Evolutionary conservation across 257 asterid genomes (phyloP).

Genomic region (Echites panduratus): DNA sequence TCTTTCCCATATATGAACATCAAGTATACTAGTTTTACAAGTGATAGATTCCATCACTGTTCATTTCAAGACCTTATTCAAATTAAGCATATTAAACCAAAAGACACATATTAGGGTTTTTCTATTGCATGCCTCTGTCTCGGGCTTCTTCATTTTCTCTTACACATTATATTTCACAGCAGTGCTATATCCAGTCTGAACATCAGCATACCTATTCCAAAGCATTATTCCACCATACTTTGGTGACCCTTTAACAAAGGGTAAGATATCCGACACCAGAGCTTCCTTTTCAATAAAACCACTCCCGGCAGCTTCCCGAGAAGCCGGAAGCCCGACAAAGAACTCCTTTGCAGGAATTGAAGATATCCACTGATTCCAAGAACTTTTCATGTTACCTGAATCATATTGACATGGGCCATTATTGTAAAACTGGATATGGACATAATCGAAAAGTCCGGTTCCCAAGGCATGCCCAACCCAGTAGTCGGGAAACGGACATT

Average conservation of each 20-base stretch:
- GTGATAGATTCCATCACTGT: too few relatives aligned
- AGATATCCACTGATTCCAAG: conserved; percentile 21
- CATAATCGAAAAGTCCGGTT: conserved; percentile 21
- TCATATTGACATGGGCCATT: conserved; percentile 12
- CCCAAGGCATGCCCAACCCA: conserved; percentile 1
- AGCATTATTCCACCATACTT: conserved; percentile 28
- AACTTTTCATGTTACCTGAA: conserved; percentile 8
- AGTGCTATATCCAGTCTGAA: conserved; percentile 15
- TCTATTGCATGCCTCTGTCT: too few relatives aligned
- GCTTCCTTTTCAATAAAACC: conserved; percentile 20
- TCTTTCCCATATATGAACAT: too few relatives aligned
- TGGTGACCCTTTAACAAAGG: conserved; percentile 12
- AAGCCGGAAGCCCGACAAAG: conserved; percentile 16
- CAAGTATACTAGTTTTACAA: too few relatives aligned
- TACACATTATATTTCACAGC: conserved; percentile 17
- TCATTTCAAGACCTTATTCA: too few relatives aligned
- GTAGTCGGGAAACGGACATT: conserved; percentile 15
- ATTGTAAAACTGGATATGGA: conserved; percentile 23
- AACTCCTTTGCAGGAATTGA: conserved; percentile 4
- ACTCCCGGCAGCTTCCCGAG: conserved; percentile 13
- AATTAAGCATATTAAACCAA: too few relatives aligned
- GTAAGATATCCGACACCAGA: conserved; percentile 10
- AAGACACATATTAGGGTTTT: too few relatives aligned
- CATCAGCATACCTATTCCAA: conserved; percentile 18
- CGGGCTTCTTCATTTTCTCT: too few relatives aligned